Evolutionary conservation across 116 monocot genomes (phyloP).

Genomic region (Papilionanthe hybrid): DNA sequence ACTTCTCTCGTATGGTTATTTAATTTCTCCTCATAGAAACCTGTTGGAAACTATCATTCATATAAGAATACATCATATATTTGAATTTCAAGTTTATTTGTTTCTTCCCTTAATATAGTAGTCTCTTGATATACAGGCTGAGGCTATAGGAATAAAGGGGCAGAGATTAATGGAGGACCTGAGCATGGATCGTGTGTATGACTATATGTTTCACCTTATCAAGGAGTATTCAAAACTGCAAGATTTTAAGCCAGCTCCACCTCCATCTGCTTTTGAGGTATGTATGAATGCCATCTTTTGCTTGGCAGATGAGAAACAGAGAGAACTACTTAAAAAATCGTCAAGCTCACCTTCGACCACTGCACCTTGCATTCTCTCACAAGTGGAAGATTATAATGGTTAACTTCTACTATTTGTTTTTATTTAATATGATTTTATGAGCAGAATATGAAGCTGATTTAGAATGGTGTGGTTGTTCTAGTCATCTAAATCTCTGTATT

Average conservation of each 20-base stretch:
- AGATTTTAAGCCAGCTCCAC: constrained; percentile 42
- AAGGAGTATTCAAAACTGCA: constrained; percentile 42
- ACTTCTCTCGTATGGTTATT: too few relatives aligned
- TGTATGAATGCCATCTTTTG: constrained; percentile 40
- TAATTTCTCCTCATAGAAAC: too few relatives aligned
- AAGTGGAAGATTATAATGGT: neutral
- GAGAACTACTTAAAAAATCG: constrained; percentile 37
- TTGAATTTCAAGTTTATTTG: too few relatives aligned
- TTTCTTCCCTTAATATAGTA: too few relatives aligned
- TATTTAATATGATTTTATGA: too few relatives aligned
- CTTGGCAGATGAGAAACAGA: constrained; percentile 37
- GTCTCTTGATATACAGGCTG: constrained; percentile 22
- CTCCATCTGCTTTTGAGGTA: constrained; percentile 37
- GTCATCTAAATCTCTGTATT: too few relatives aligned
- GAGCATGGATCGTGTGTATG: constrained; percentile 50
- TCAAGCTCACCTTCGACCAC: constrained; percentile 19
- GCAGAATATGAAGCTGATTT: too few relatives aligned
- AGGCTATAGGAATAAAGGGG: constrained; percentile 34
- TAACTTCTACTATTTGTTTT: neutral
- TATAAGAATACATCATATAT: too few relatives aligned
- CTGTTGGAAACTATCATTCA: too few relatives aligned
- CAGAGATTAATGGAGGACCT: constrained; percentile 47
- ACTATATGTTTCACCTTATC: constrained; percentile 55
- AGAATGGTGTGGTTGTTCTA: too few relatives aligned
- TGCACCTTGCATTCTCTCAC: constrained; percentile 27